Base-by-base conservation (phyloP, 2,329 filamentous ascomycete genomes). In the Nothopassalora personata region DNA sequence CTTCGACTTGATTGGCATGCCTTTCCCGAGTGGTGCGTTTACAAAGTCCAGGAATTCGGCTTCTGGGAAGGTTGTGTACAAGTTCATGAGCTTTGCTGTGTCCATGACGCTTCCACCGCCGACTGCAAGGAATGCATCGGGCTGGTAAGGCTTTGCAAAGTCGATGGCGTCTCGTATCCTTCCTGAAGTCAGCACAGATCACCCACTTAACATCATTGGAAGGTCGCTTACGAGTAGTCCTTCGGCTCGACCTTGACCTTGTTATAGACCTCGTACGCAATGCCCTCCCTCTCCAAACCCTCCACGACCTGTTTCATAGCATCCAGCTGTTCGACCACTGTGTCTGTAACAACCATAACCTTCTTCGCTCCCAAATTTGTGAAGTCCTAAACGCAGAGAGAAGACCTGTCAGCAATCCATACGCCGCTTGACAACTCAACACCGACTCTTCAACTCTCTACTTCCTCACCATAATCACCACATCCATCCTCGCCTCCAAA, bases 11-110 rank as follows among this genome's bases (percentile, higher is more conserved):
- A 95, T 88, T 0, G 90, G 90, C 27, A 84, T 76, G 4, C 94
- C 94, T 63, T 89, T 91, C 60, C 94, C 94, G 0, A 97, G 79
- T 0, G 94, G 94, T 0, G 93, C 93, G 71, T 97, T 97, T 74
- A 99, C 94, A 68, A 99, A 99, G 79, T 99, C 93, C 36, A 97
- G 81, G 72, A 99, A 97, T 67, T 94, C 90, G 34, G 93, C 93
- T 7, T 97, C 89, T 0, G 92, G 92, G 72, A 91, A 97, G 63
- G 85, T 87, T 0, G 87, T 89, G 77, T 97, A 97, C 0, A 99
- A 82, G 72, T 99, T 99, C 92, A 99, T 97, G 58, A 99, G 82
- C 76, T 99, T 99, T 56, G 94, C 93, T 0, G 94, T 99, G 76
- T 99, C 94, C 66, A 99, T 99, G 65, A 97, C 94, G 43, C 91